phyloP scores from a whole-genome alignment of 1,139 yeast species.

The Kodamaea alishanica region DNA sequence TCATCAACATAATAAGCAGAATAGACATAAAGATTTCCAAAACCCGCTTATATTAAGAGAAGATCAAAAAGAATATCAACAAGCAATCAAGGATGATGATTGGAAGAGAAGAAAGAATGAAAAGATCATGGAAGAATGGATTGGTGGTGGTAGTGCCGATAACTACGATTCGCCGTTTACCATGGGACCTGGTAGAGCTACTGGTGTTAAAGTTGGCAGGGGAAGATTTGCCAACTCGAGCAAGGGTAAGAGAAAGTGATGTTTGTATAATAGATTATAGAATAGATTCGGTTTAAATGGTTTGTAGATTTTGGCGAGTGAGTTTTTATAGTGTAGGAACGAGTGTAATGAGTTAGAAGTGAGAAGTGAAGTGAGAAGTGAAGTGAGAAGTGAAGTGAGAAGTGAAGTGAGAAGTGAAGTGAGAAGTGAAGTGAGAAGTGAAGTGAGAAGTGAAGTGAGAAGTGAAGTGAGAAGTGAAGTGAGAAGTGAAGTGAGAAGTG shows the following conservation, averaged over 20 bases:
- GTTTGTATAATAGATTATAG: neutral
- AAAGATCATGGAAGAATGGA: slow-evolving; percentile 79
- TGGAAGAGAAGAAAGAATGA: slow-evolving; percentile 89
- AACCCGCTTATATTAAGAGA: slow-evolving; percentile 68
- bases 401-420: no score
- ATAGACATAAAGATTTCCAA: slow-evolving; percentile 50
- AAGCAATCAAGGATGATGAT: slow-evolving; percentile 80
- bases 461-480: no score
- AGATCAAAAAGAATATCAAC: slow-evolving; percentile 90
- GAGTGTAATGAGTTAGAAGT: neutral
- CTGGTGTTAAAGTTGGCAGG: slow-evolving; percentile 75
- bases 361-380: no score
- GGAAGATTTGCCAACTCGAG: slow-evolving; percentile 78
- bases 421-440: no score
- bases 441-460: no score
- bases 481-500: no score
- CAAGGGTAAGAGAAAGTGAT: slow-evolving; percentile 32
- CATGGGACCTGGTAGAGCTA: slow-evolving; percentile 55
- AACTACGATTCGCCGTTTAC: slow-evolving; percentile 87
- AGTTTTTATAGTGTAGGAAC: no score
- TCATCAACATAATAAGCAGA: slow-evolving; percentile 60
- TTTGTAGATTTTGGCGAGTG: no score
- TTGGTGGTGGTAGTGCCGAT: slow-evolving; percentile 94
- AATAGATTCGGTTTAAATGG: neutral
- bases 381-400: no score